phyloP scores from a whole-genome alignment of 1,284 basidiomycete genomes.

The Inonotus obliquus region DNA sequence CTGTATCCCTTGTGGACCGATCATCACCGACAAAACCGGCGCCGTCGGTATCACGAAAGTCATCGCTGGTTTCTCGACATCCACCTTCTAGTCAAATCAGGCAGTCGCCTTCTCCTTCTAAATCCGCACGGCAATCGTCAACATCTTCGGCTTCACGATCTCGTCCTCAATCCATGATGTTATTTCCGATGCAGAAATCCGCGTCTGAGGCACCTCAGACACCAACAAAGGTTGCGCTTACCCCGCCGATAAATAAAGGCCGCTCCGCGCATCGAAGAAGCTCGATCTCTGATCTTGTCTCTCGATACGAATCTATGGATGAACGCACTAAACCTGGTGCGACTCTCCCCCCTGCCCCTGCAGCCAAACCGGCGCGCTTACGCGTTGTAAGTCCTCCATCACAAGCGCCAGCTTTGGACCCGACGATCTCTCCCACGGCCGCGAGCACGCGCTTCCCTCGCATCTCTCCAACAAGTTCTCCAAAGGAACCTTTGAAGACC shows the following conservation, averaged over 20 bases:
- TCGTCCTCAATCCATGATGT: conserved; percentile 73
- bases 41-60: conserved; percentile 9
- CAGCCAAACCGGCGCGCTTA: conserved; percentile 16
- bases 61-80: conserved; percentile 5
- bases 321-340: conserved; percentile 24
- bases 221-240: conserved; percentile 32
- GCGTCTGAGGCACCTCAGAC: conserved; percentile 31
- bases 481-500: conserved; percentile 1
- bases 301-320: conserved; percentile 66
- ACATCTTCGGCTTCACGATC: conserved; percentile 19
- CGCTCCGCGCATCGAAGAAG: conserved; percentile 47
- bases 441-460: conserved; percentile 29
- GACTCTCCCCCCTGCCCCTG: conserved; percentile 10
- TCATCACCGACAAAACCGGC: background rate
- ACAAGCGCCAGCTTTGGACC: background rate
- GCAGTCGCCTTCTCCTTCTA: conserved; percentile 32
- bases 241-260: conserved; percentile 34
- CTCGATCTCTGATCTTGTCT: conserved; percentile 80
- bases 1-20: background rate
- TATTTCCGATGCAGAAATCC: conserved; percentile 53
- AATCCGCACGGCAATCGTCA: conserved; percentile 22
- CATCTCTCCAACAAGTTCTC: conserved; percentile 27
- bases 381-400: conserved; percentile 20
- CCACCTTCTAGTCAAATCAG: conserved; percentile 24
- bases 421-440: conserved; percentile 25